Evolutionary conservation across 2,329 filamentous ascomycete genomes (phyloP).

Genomic region (Phyllosticta paracitricarpa): DNA sequence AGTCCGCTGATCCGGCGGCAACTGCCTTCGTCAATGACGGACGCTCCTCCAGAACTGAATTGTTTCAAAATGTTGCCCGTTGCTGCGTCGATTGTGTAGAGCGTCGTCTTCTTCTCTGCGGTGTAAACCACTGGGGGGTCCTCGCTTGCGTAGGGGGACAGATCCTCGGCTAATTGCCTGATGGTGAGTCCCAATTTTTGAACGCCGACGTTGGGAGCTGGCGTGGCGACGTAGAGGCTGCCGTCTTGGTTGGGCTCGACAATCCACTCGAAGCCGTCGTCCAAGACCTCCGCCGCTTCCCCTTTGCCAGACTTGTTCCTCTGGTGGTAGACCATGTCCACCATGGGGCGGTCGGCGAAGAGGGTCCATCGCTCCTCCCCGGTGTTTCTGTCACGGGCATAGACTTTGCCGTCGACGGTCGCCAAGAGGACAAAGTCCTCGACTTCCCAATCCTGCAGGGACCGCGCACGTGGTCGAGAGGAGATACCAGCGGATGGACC

Average conservation of each 20-base stretch:
- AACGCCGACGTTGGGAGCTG: conserved; percentile 51
- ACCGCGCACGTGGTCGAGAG: conserved; percentile 86
- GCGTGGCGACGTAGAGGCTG: conserved; percentile 75
- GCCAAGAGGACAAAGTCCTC: conserved; percentile 99
- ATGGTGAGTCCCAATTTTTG: conserved; percentile 62
- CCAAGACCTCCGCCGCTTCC: conserved; percentile 26
- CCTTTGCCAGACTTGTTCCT: conserved; percentile 24
- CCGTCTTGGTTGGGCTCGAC: conserved; percentile 87
- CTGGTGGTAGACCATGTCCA: conserved; percentile 77
- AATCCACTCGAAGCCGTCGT: conserved; percentile 89
- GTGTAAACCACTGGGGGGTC: conserved; percentile 75
- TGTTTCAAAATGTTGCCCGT: conserved; percentile 75
- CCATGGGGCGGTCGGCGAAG: conserved; percentile 74
- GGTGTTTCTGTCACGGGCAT: conserved; percentile 80
- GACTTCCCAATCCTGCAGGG: conserved; percentile 98
- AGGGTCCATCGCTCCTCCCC: conserved; percentile 80
- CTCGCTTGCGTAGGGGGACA: conserved; percentile 64
- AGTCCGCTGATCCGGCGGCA: conserved; percentile 37
- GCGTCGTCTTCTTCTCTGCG: conserved; percentile 79
- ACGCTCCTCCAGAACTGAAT: conserved; percentile 65
- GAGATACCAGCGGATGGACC: conserved; percentile 37
- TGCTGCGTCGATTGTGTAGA: conserved; percentile 80
- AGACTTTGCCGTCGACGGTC: conserved; percentile 96
- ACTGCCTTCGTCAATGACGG: conserved; percentile 60
- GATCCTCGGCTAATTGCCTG: conserved; percentile 78